These are phyloP conservation scores for Aspergillus vadensis DNA, from an alignment of 2,329 filamentous ascomycete genomes.

Conservation along the genomic window DNA sequence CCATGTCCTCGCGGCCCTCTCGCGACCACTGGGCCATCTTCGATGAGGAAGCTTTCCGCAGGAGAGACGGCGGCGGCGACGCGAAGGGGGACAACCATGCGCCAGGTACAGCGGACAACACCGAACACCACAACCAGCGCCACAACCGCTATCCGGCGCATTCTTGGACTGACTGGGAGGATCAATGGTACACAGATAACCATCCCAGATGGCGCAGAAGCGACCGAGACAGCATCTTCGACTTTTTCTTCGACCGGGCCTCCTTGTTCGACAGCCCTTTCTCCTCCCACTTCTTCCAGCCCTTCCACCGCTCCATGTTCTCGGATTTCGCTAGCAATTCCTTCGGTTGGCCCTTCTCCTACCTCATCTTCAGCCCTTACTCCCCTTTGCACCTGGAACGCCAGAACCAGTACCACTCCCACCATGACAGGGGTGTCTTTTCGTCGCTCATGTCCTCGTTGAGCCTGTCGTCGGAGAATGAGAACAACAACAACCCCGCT, in stretches of 20 bases:
- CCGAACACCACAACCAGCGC: neutral
- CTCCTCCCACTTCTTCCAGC: conserved; percentile 32
- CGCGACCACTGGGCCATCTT: conserved; percentile 40
- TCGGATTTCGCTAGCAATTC: conserved; percentile 38
- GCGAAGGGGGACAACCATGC: conserved; percentile 4
- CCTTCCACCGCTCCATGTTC: conserved; percentile 32
- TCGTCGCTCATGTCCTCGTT: conserved; percentile 40
- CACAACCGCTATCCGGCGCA: neutral
- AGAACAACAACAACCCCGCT: conserved; percentile 13
- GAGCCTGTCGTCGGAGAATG: conserved; percentile 35
- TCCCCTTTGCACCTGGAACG: conserved; percentile 58
- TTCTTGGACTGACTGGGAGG: conserved; percentile 20
- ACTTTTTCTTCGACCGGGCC: conserved; percentile 37
- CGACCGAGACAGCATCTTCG: conserved; percentile 37
- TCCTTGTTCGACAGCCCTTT: conserved; percentile 36
- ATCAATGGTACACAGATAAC: conserved; percentile 29
- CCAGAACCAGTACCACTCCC: conserved; percentile 38
- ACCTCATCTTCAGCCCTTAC: conserved; percentile 54
- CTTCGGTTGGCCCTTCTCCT: conserved; percentile 44
- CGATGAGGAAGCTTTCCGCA: conserved; percentile 27
- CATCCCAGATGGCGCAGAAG: conserved; percentile 22
- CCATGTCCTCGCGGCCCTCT: conserved; percentile 35
- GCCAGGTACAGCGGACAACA: neutral
- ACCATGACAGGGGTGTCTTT: conserved; percentile 32
- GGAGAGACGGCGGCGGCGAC: conserved; percentile 16